phyloP scores from a whole-genome alignment of 2,329 filamentous ascomycete species.

The Venturia asperata region DNA sequence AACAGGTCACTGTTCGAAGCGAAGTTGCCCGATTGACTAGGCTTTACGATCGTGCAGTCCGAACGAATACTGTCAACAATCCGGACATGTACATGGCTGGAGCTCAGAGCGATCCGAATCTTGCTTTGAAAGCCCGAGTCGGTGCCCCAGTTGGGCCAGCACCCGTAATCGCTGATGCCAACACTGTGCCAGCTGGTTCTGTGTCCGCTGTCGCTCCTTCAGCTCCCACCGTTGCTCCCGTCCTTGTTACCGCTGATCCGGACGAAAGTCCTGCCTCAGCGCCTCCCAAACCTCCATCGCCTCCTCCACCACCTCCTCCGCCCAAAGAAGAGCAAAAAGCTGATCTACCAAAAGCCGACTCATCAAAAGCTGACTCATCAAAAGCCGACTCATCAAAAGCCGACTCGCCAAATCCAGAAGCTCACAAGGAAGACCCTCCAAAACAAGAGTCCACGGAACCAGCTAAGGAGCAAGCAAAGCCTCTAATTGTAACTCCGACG shows the following conservation, averaged over 20 bases:
- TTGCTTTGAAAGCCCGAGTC: constrained; percentile 9
- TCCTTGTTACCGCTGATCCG: constrained; percentile 10
- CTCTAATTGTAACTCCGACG: not conserved
- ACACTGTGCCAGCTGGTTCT: constrained; percentile 2
- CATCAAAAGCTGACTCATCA: not conserved
- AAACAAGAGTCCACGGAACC: not conserved
- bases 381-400: not conserved
- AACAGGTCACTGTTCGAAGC: constrained; percentile 37
- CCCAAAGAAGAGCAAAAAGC: constrained; percentile 5
- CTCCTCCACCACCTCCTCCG: not conserved
- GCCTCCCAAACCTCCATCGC: not conserved
- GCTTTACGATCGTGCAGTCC: constrained; percentile 19
- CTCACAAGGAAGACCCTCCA: not conserved
- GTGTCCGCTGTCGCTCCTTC: not conserved
- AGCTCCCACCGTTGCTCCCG: not conserved
- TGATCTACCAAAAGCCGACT: constrained; percentile 9
- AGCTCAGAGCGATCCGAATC: not conserved
- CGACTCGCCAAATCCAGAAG: not conserved
- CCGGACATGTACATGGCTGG: constrained; percentile 20
- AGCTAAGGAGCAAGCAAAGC: not conserved
- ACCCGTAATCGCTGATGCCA: not conserved
- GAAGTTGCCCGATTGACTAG: constrained; percentile 20
- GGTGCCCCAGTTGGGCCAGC: not conserved
- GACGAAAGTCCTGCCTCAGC: constrained; percentile 20
- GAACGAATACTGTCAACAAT: constrained; percentile 20